Percentiles rank a stretch among this genome's conserved stretches.
These are phyloP conservation scores for Boletus coccyginus DNA, from an alignment of 768 basidiomycete genomes.

Conservation along the genomic window DNA sequence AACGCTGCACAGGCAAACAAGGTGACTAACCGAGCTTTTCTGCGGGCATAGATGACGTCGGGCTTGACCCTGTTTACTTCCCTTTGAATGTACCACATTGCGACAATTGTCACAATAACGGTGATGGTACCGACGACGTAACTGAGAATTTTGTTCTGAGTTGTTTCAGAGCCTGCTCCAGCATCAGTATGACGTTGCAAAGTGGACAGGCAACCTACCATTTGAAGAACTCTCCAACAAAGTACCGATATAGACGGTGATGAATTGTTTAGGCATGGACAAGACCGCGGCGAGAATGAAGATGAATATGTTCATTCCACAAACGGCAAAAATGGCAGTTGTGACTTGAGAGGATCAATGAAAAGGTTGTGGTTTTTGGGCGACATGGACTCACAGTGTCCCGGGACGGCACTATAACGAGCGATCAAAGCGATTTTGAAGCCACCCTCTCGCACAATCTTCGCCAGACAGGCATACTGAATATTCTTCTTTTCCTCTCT, in stretches of 20 bases:
- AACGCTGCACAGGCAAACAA: not conserved
- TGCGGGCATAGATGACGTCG: constrained; percentile 61
- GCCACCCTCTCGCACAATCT: constrained; percentile 81
- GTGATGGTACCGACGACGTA: constrained; percentile 68
- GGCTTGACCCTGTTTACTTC: constrained; percentile 70
- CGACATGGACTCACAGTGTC: constrained; percentile 58
- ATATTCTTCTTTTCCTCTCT: constrained; percentile 63
- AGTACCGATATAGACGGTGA: constrained; percentile 89
- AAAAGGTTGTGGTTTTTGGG: not conserved
- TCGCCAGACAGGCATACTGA: constrained; percentile 58
- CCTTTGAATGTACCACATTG: constrained; percentile 82
- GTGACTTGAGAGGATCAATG: constrained; percentile 52
- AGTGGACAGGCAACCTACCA: constrained; percentile 12
- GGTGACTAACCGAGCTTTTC: constrained; percentile 60
- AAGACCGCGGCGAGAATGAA: constrained; percentile 80
- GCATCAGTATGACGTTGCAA: constrained; percentile 1
- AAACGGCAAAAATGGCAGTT: constrained; percentile 84
- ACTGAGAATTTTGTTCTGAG: constrained; percentile 61
- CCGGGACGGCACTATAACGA: constrained; percentile 80
- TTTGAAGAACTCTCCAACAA: constrained; percentile 52
- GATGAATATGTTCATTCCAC: constrained; percentile 78
- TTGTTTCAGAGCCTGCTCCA: constrained; percentile 21
- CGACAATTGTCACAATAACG: constrained; percentile 63
- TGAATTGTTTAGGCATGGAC: constrained; percentile 87
- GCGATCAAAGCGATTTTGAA: constrained; percentile 80